phyloP scores from a whole-genome alignment of 208 protist genomes.

The Trypanosoma brucei region DNA sequence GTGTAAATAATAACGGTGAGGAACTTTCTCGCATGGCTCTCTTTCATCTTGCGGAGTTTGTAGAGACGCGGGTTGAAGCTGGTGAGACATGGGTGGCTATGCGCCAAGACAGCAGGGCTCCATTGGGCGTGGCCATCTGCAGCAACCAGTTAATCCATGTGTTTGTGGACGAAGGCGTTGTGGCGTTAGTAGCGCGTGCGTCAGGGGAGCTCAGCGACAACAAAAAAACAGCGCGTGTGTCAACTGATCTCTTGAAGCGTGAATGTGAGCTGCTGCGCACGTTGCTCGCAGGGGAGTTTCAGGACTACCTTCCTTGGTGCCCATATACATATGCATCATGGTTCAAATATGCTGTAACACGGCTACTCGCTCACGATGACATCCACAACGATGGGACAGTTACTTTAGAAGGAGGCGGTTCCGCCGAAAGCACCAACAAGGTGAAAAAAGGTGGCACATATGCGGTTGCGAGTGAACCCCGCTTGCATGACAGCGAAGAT shows the following conservation, averaged over 20 bases:
- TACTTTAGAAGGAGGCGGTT: too few species aligned
- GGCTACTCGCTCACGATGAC: conserved; percentile 23
- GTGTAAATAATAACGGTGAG: conserved; percentile 20
- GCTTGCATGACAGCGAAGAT: neutral
- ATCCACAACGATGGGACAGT: neutral
- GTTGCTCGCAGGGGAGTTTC: conserved; percentile 70
- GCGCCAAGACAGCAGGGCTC: conserved; percentile 31
- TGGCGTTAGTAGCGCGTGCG: conserved; percentile 50
- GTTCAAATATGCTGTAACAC: conserved; percentile 46
- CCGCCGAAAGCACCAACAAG: too few species aligned
- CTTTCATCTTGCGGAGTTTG: conserved; percentile 37
- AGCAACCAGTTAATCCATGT: conserved; percentile 88
- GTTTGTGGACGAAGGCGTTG: conserved; percentile 75
- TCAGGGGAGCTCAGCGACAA: conserved; percentile 20
- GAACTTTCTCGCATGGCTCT: conserved; percentile 29
- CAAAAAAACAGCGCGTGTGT: conserved; percentile 20
- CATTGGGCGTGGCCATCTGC: conserved; percentile 60
- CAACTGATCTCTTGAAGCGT: conserved; percentile 30
- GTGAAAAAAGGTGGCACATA: too few species aligned
- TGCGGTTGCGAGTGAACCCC: conserved; percentile 1
- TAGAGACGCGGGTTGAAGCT: conserved; percentile 22
- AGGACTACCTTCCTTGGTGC: conserved; percentile 47
- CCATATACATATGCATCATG: conserved; percentile 61
- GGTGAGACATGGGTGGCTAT: conserved; percentile 21
- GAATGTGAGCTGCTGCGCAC: conserved; percentile 43